Percentiles rank a stretch among this genome's conserved stretches.
phyloP scores from a whole-genome alignment of 148 eudicot species.

The Rhododendron williamsianum region DNA sequence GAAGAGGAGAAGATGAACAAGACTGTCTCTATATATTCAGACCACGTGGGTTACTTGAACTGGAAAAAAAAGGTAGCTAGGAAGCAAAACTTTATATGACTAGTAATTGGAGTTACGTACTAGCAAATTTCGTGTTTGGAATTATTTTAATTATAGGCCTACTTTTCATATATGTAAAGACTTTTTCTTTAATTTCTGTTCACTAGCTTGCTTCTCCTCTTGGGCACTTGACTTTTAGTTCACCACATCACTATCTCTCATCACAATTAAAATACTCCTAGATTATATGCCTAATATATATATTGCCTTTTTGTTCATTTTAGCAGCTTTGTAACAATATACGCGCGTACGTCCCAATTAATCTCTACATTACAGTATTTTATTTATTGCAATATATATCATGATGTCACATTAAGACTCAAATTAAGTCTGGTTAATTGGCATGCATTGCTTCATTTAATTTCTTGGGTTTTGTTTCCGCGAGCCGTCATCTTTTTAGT shows the following conservation, averaged over 20 bases:
- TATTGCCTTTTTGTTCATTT: no score
- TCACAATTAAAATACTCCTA: no score
- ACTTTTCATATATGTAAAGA: not conserved
- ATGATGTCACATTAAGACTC: no score
- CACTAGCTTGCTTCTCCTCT: not conserved
- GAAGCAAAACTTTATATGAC: not conserved
- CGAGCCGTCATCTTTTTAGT: not conserved
- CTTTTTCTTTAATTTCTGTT: not conserved
- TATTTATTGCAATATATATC: no score
- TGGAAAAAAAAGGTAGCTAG: no score
- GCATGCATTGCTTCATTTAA: not conserved
- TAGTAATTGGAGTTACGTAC: not conserved
- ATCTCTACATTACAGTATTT: no score
- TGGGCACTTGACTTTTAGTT: not conserved
- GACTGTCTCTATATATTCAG: not conserved
- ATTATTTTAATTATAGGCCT: no score
- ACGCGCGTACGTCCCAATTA: no score
- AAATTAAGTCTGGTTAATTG: not conserved
- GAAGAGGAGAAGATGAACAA: no score
- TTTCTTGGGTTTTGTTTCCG: not conserved
- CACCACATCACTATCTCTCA: not conserved
- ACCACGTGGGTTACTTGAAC: not conserved
- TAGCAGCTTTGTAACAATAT: not conserved
- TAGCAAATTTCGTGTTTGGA: not conserved
- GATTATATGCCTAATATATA: no score